phyloP scores from a whole-genome alignment of 2,329 filamentous ascomycete species.

The Colletotrichum shisoi region DNA sequence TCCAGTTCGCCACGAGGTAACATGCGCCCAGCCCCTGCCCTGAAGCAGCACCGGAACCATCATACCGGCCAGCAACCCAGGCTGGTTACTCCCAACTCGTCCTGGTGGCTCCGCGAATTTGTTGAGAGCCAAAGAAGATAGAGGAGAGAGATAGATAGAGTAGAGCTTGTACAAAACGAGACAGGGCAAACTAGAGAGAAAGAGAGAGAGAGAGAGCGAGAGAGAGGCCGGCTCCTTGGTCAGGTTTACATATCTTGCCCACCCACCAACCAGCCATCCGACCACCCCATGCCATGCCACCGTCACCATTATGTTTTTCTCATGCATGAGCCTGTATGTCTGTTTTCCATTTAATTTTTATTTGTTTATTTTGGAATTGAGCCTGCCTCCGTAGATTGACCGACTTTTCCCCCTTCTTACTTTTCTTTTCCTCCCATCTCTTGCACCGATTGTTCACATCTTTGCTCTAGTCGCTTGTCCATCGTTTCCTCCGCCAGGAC shows the following conservation, averaged over 20 bases:
- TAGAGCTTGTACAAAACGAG: not conserved
- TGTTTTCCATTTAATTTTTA: not conserved
- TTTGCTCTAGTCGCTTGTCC: not conserved
- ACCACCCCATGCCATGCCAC: constrained; percentile 27
- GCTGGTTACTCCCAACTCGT: constrained; percentile 12
- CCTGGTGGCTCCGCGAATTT: constrained; percentile 15
- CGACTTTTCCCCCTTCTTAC: constrained; percentile 25
- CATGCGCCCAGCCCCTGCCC: constrained; percentile 3
- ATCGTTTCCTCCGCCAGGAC: constrained; percentile 4
- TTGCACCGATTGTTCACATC: not conserved
- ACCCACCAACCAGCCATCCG: constrained; percentile 24
- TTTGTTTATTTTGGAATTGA: not conserved
- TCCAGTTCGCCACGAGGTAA: constrained; percentile 28
- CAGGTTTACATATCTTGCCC: not conserved
- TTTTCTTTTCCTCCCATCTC: not conserved
- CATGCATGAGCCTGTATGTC: constrained; percentile 27
- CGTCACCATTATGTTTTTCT: constrained; percentile 32
- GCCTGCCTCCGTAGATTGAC: constrained; percentile 18
- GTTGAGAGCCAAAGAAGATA: constrained; percentile 17
- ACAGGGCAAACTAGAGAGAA: not conserved
- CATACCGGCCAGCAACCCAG: not conserved
- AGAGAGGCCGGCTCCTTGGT: not conserved
- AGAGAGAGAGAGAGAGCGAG: too few species aligned
- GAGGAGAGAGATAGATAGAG: not conserved
- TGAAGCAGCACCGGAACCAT: not conserved